Conservation (phyloP, 2,329 filamentous ascomycete genomes). For the Sphaerulina vaccinii region DNA sequence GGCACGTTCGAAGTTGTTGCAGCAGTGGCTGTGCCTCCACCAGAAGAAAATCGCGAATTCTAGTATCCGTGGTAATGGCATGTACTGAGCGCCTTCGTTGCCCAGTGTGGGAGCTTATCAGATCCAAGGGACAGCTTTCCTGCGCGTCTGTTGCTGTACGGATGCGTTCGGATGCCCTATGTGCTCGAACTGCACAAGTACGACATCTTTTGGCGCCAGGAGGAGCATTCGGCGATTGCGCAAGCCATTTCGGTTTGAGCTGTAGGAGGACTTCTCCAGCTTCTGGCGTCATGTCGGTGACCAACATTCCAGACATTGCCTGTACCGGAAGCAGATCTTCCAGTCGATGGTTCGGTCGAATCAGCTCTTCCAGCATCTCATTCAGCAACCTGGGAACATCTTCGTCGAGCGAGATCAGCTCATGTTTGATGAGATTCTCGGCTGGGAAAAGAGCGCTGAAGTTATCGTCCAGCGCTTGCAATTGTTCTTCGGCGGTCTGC, state of each 20-base stretch:
- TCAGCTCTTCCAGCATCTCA: conserved; percentile 20
- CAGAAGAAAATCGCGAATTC: conserved; percentile 31
- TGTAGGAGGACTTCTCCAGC: conserved; percentile 37
- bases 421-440: conserved; percentile 34
- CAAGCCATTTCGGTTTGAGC: conserved; percentile 52
- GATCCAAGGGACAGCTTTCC: conserved; percentile 42
- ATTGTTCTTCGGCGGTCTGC: conserved; percentile 30
- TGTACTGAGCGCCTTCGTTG: conserved; percentile 28
- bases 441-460: conserved; percentile 34
- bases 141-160: conserved; percentile 36
- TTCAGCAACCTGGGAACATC: conserved; percentile 29
- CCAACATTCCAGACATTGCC: conserved; percentile 34
- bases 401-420: conserved; percentile 29
- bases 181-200: conserved; percentile 47
- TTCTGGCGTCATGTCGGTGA: conserved; percentile 39
- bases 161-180: conserved; percentile 30
- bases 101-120: conserved; percentile 36
- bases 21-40: conserved; percentile 40
- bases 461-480: conserved; percentile 27
- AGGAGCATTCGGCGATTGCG: conserved; percentile 48
- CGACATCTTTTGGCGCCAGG: conserved; percentile 43
- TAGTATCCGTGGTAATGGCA: conserved; percentile 27
- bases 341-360: conserved; percentile 28
- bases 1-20: conserved; percentile 38
- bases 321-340: conserved; percentile 30